Evolutionary conservation across 306 rosid genomes (phyloP), one percentile per base, ranked within the genome.

Genomic region (Acacia crassicarpa): DNA sequence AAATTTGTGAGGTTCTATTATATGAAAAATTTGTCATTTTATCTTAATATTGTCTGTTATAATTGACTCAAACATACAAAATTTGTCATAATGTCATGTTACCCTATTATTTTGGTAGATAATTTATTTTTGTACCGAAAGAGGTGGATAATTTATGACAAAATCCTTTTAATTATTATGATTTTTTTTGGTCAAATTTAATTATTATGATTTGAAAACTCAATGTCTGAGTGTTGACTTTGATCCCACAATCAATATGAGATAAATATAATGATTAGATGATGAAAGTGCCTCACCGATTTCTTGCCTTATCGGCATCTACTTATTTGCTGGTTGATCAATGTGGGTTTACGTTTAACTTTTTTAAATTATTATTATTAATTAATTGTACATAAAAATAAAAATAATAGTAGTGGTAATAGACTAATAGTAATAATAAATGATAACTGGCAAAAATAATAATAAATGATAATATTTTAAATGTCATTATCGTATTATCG

Each of bases 281-380:
- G 75, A 78, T n/a, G 62, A 6, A 27, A 78, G 62, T 25, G 35
- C 32, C 46, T 44, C 33, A 12, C 6, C 45, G 46, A 78, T 75
- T 80, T 74, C 78, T 69, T 76, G 84, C 76, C n/a, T 73, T 77
- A 69, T 81, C 80, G 72, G 58, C 58, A 80, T 80, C 49, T 67
- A 69, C 70, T 84, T 56, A 75, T 84, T 75, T 17, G 44, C 70
- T 16, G 16, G 79, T 80, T 70, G 74, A 48, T 67, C 22, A 20
- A n/a, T 5, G 1, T 78, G 33, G 62, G 63, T n/a, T 53, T 23
- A 44, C 19, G 53, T 20, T 53, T 23, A 44, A 12, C 4, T 79
- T 53, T 45, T 33, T 12, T 10, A 74, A 32, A 3, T 45, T 44
- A 44, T 7, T 69, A 10, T 44, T 22, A 43, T 4, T n/a, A 54